Base-by-base conservation (phyloP, 2,329 filamentous ascomycete species). In the Cyphellophora attinorum region DNA sequence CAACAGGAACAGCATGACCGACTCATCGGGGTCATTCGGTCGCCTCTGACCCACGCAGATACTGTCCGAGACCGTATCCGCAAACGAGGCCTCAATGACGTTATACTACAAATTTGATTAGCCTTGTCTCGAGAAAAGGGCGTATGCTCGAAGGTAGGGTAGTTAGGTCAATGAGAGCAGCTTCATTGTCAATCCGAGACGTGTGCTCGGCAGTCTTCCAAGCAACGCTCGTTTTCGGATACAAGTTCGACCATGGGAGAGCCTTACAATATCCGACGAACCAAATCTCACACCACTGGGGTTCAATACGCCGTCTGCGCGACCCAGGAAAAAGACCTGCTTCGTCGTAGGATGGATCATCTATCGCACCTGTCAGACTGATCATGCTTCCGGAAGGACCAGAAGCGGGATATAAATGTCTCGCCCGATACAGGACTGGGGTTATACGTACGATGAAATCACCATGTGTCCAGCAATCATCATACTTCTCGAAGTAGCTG, bases 241-340 rank as follows among this genome's bases (percentile, higher is more conserved):
- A n/a, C n/a, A n/a, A n/a, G n/a, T n/a, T n/a, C n/a, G n/a, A n/a
- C n/a, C n/a, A n/a, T n/a, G n/a, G n/a, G n/a, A n/a, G n/a, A n/a
- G n/a, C n/a, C n/a, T n/a, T n/a, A n/a, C n/a, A 13, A 98, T 94
- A 64, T 98, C 91, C 1, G 89, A 86, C 19, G 79, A 86, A 4
- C 89, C 89, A 53, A 98, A 96, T 0, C 89, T 70, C 12, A 98
- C 85, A 2, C 91, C 91, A 0, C 81, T 76, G 0, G 91, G 91
- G 55, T 98, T 98, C 11, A 48, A 33, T 28, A 49, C 48, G 14
- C 46, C 48, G 27, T 52, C 47, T 2, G 76, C 79, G 2, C 82
- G 68, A 1, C 81, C 81, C 0, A 84, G 67, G 46, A 88, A 79
- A 10, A 72, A 54, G 5, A 85, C 54, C 35, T 74, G 70, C 5